Evolutionary conservation across 1,284 basidiomycete species (phyloP).

Genomic region (Tylopilus microsporus): DNA sequence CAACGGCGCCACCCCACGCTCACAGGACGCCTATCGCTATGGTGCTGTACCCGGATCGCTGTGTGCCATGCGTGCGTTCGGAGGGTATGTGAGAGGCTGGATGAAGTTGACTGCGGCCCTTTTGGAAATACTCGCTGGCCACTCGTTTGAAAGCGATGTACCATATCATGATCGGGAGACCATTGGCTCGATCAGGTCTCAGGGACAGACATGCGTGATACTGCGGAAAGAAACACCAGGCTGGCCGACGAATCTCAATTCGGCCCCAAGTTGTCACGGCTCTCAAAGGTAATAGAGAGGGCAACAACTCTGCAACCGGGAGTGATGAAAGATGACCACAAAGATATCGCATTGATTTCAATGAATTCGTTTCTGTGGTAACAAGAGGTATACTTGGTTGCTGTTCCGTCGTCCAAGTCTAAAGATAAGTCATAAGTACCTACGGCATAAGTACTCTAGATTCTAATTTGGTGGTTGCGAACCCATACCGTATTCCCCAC

Average conservation of each 20-base stretch:
- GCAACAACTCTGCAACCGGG: background rate
- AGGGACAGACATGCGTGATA: background rate
- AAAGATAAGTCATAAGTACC: background rate
- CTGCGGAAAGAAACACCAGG: background rate
- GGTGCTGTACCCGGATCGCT: background rate
- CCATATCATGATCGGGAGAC: background rate
- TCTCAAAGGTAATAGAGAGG: background rate
- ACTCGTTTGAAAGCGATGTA: background rate
- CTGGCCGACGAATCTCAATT: no score
- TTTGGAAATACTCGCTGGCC: no score
- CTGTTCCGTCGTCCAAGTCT: background rate
- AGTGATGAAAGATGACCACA: background rate
- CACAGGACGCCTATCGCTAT: background rate
- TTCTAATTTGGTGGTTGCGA: background rate
- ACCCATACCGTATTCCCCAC: background rate
- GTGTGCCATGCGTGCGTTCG: background rate
- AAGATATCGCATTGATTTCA: background rate
- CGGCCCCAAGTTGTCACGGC: no score
- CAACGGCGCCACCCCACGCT: no score
- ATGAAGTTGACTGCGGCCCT: no score
- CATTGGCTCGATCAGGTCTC: background rate
- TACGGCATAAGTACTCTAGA: background rate
- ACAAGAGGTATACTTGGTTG: background rate
- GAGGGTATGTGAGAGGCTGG: no score
- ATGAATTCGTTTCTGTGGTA: background rate